Evolutionary conservation across 148 eudicot genomes (phyloP).

Genomic region (Silene uniflora): DNA sequence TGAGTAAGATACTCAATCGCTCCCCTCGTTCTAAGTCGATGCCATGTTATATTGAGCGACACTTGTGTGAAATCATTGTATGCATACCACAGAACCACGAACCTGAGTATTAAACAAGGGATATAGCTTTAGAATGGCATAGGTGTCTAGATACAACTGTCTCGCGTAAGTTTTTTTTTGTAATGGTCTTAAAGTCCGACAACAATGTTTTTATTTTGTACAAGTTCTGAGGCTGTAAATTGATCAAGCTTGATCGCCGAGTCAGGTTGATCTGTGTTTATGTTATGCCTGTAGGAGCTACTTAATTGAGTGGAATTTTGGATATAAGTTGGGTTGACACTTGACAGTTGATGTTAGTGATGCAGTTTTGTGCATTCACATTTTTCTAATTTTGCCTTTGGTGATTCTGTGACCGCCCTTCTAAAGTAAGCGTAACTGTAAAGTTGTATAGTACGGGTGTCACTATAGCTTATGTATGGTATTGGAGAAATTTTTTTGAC

Average conservation of each 20-base stretch:
- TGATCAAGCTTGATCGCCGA: not conserved
- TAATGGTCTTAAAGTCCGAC: not conserved
- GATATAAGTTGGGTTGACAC: no score
- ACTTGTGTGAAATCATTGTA: not conserved
- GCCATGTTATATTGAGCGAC: not conserved
- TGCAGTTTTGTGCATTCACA: not conserved
- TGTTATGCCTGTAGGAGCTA: not conserved
- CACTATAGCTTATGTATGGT: no score
- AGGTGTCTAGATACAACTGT: not conserved
- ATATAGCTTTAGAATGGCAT: not conserved
- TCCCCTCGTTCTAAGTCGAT: not conserved
- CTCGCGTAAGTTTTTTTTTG: not conserved
- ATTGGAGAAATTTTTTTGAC: no score
- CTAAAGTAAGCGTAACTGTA: no score
- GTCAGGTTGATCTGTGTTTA: not conserved
- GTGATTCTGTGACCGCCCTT: not conserved
- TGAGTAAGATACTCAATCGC: not conserved
- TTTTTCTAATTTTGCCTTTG: not conserved
- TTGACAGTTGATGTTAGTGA: not conserved
- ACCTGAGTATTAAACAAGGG: not conserved
- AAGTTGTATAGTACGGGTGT: no score
- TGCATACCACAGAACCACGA: not conserved
- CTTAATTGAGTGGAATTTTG: no score
- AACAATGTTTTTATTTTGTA: not conserved
- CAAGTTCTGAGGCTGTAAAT: constrained; percentile 4